Base-by-base conservation (phyloP, 805 yeast species). In the Yarrowia sp. region DNA sequence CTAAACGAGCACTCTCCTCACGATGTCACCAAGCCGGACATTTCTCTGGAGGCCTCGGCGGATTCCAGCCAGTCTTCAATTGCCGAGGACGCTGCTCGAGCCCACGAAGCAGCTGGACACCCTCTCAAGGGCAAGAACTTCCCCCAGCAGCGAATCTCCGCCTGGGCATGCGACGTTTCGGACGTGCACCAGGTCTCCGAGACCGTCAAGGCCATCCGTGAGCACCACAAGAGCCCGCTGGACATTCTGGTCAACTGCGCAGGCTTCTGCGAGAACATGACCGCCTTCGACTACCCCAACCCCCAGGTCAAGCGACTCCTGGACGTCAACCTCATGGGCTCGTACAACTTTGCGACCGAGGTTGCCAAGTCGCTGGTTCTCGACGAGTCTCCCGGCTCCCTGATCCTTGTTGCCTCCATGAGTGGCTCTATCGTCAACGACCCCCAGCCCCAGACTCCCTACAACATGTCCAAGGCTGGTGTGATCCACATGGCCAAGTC, bases 401-500 rank as follows among this genome's bases (percentile, higher is more conserved):
- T 91, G 68, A 83, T 90, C 66, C 79, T 88, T 71, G 88, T 96
- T 3, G 91, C 96, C 3, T 88, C 96, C 42, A 90, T 90, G 88
- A 86, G 93, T 24, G 97, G 88, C 6, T 88, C 84, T 73, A 86
- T 91, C 67, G 91, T 84, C 67, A 90, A 90, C 74, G 82, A 84
- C 63, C 97, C 97, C 24, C 93, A 90, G 73, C 79, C 83, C 67
- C 97, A 90, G 76, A 80, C 84, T 66, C 88, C 88, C 68, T 88
- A 88, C 80, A 88, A 88, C 79, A 85, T 86, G 88, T 80, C 93
- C 68, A 88, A 88, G 77, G 94, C 94, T 16, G 94, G 92, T 71
- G 93, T 87, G 42, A 87, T 87, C 68, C 94, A 88, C 75, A 77
- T 88, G 80, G 88, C 82, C 62, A 83, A 83, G 72, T 82, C 92